Evolutionary conservation across 192 early-diverging fungal species (phyloP), one percentile per base, ranked within the genome.

Genomic region (Rhizophlyctis rosea): DNA sequence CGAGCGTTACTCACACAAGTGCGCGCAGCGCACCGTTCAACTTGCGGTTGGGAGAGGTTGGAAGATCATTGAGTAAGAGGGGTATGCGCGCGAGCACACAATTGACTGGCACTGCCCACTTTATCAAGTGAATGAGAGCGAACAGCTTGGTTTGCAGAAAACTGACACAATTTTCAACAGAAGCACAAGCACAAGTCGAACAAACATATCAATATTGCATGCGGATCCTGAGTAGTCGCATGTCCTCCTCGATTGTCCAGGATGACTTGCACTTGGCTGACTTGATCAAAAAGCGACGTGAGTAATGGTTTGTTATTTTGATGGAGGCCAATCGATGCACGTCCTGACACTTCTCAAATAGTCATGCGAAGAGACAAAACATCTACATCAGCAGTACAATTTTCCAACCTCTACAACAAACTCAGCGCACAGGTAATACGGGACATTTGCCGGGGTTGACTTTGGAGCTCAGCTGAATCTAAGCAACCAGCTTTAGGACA

Each of bases 221-320:
- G 57, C 24, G 65, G 25, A 58, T 67, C 29, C 36, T 67, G 34
- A 23, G 65, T 54, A 86, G 85, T 75, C 82, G 79, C 18, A 57
- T 87, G 31, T 64, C 73, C 11, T 75, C 85, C 16, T 62, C 87
- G 0, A 61, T 83, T 16, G 68, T 77, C 1, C 62, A 74, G 11
- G 86, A 88, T 61, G 83, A 83, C 36, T 58, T 77, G 5, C 72
- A 82, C 52, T 67, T 87, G 21, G 81, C 76, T 16, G 82, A 85
- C 36, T 60, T 73, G 18, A 87, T 88, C 54, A 83, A 81, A 65
- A 85, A 85, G 68, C 81, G 82, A 64, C 70, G 88, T 90, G 69
- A 70, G 79, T 52, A 16, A 16, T 34, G 25, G 11, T 21, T 34
- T 33, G 16, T 18, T 47, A 55, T 21, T 13, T 59, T n/a, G n/a